These are phyloP conservation scores for Trebouxia sp. DNA, from an alignment of 139 green algal species.

Conservation along the genomic window DNA sequence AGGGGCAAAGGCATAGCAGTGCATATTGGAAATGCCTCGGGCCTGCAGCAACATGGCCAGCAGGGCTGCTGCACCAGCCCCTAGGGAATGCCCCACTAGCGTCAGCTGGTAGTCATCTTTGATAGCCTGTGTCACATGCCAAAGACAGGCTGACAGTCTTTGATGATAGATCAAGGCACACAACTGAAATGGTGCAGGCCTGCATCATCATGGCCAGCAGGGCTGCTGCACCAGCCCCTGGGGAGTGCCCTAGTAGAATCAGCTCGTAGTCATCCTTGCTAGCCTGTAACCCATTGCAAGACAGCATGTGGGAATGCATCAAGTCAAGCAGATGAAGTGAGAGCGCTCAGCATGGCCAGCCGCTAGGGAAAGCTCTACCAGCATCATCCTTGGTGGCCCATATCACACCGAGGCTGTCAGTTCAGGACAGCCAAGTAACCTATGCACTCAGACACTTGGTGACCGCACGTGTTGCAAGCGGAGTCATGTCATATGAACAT, in stretches of 20 bases:
- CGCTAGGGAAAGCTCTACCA: conserved; percentile 63
- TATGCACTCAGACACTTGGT: too few species aligned
- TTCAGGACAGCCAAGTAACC: too few species aligned
- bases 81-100: conserved; percentile 65
- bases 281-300: background rate
- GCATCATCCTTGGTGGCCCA: too few species aligned
- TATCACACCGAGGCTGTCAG: too few species aligned
- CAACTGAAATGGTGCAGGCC: background rate
- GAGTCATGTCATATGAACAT: too few species aligned
- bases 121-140: background rate
- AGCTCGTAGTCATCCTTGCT: background rate
- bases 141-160: too few species aligned
- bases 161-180: background rate
- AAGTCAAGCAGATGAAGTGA: background rate
- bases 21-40: background rate
- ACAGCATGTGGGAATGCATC: background rate
- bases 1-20: conserved; percentile 18
- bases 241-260: conserved; percentile 54
- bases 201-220: conserved; percentile 61
- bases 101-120: conserved; percentile 3
- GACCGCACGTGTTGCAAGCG: too few species aligned
- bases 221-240: conserved; percentile 63
- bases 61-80: conserved; percentile 65
- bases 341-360: conserved; percentile 46
- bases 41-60: conserved; percentile 59